phyloP scores from a whole-genome alignment of 2,329 filamentous ascomycete genomes.

The Chrysoporthe austroafricana region DNA sequence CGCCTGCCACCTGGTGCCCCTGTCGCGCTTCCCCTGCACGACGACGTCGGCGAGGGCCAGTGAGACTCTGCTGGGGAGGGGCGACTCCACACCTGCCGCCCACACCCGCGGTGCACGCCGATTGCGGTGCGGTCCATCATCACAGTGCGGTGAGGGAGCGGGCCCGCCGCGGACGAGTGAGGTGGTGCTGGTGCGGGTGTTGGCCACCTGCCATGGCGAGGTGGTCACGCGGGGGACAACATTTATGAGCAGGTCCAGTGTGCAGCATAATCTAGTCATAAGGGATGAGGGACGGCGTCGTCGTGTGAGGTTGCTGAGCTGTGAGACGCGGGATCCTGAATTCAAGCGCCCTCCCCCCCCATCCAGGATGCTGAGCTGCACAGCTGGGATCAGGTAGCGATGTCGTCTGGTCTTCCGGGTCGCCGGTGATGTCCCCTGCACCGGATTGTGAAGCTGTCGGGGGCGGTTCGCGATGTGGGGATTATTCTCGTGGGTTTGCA shows the following conservation, averaged over 20 bases:
- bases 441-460: background rate
- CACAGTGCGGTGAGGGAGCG: constrained; percentile 9
- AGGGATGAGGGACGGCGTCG: background rate
- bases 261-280: background rate
- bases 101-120: constrained; percentile 2
- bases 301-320: background rate
- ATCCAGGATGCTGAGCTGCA: background rate
- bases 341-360: background rate
- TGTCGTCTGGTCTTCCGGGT: background rate
- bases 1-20: constrained; percentile 9
- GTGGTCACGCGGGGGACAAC: background rate
- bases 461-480: background rate
- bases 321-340: constrained; percentile 1
- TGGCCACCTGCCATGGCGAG: background rate
- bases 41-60: constrained; percentile 26
- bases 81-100: background rate
- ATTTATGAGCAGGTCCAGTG: background rate
- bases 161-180: background rate
- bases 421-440: background rate
- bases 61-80: constrained; percentile 18
- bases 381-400: background rate
- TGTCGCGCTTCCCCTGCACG: constrained; percentile 12
- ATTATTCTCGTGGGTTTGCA: background rate
- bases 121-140: constrained; percentile 19
- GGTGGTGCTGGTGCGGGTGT: background rate